A percentile compares a stretch with the other conserved stretches of the same genome.
Evolutionary conservation across 139 green algal species (phyloP).

Genomic region (Zygnema cylindricum): DNA sequence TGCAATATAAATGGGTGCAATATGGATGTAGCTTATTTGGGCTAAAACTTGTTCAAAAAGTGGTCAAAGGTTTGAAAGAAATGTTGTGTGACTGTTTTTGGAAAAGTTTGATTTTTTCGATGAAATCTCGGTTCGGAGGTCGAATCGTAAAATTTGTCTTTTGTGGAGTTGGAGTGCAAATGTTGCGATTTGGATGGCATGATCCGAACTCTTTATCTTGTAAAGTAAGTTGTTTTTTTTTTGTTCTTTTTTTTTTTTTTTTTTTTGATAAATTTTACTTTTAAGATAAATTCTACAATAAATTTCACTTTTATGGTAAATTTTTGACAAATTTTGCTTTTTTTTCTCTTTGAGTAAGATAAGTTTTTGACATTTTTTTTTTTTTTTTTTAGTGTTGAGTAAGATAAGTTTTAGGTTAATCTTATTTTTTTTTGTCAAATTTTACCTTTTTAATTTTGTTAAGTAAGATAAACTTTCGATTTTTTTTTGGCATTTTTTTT

Average conservation of each 20-base stretch:
- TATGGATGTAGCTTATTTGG: neutral
- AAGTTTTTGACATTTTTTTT: neutral
- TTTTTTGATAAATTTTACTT: too few species aligned
- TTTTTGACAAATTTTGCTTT: too few species aligned
- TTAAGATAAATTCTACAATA: too few species aligned
- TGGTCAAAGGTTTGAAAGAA: neutral
- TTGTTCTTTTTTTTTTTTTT: neutral
- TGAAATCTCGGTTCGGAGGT: neutral
- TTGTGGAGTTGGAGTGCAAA: neutral
- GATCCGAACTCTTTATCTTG: neutral
- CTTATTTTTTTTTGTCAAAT: too few species aligned
- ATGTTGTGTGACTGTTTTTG: too few species aligned
- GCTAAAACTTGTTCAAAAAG: neutral
- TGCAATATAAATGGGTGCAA: neutral
- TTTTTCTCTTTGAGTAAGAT: too few species aligned
- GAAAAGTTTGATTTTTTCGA: neutral
- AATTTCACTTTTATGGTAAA: too few species aligned
- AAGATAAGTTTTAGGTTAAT: neutral
- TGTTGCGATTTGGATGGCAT: neutral
- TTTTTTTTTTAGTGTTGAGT: neutral
- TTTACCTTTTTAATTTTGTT: too few species aligned
- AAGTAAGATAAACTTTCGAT: too few species aligned
- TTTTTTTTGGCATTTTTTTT: too few species aligned
- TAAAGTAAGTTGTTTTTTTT: neutral
- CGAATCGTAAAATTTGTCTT: neutral